Evolutionary conservation across 169 alveolate genomes (phyloP), one percentile per base, ranked within the genome.

Genomic region (Perkinsus marinus): DNA sequence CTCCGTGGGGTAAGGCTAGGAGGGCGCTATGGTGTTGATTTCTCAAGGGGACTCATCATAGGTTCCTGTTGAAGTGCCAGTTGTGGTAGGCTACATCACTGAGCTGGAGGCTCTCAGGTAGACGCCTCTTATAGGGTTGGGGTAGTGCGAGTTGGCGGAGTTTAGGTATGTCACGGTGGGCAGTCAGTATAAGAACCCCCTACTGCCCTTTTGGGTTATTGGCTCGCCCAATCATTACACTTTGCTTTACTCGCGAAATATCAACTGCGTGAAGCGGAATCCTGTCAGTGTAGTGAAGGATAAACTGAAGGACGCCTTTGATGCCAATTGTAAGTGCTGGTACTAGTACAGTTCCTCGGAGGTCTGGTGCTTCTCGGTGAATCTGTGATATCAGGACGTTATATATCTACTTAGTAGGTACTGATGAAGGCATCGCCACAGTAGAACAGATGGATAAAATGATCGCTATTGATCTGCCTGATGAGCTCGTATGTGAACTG

Each of bases 191-290:
- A 94, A 94, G 92, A 90, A 90, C 89, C 96, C 96, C 38, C 68
- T 43, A 36, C 68, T 68, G 36, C 96, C 96, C 19, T 90, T 94
- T 43, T 94, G 96, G 96, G 94, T 94, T 37, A 68, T 94, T 39
- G 94, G 93, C 17, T 91, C 93, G 68, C 91, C 93, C 68, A 92
- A 94, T 90, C 96, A 94, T 92, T 94, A 94, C 90, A 92, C 92
- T 3, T n/a, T 90, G 30, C 92, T 92, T 39, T 92, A 90, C 68
- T 89, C 92, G 5, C 90, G 79, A 0, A 57, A 57, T 30, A 0
- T 57, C 37, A 57, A 57, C 79, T 57, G 37, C 5, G 79, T 57
- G 5, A 57, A 57, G 79, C 79, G 79, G 37, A 26, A 57, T 57
- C 79, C 79, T 0, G 22, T 57, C 79, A 26, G 79, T 16, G 79